A percentile compares a stretch with the other conserved stretches of the same genome.
Evolutionary conservation across 2,329 filamentous ascomycete genomes (phyloP).

Genomic region (Chrysosporium queenslandicum): DNA sequence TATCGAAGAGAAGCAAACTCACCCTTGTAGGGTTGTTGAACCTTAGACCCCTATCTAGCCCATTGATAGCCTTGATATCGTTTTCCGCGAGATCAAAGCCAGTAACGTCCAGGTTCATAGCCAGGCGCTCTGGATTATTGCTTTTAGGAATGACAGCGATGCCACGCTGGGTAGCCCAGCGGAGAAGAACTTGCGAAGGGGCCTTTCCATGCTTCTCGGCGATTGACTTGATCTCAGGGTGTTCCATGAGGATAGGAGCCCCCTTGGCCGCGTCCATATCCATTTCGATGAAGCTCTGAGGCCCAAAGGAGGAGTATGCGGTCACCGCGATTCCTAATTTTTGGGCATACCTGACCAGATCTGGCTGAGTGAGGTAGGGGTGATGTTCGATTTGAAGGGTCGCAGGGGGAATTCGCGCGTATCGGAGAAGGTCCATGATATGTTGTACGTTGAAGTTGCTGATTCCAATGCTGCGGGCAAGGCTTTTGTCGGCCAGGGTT

Average conservation of each 20-base stretch:
- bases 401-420: slow-evolving; percentile 63
- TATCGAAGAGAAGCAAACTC: slow-evolving; percentile 7
- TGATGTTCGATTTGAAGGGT: slow-evolving; percentile 85
- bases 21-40: slow-evolving; percentile 70
- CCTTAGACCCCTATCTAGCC: slow-evolving; percentile 55
- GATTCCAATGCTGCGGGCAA: slow-evolving; percentile 66
- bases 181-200: slow-evolving; percentile 68
- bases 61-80: slow-evolving; percentile 58
- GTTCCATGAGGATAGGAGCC: slow-evolving; percentile 60
- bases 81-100: slow-evolving; percentile 55
- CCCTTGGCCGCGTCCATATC: slow-evolving; percentile 58
- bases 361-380: slow-evolving; percentile 70
- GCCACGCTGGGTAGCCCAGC: slow-evolving; percentile 77
- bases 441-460: slow-evolving; percentile 73
- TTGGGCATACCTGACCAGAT: slow-evolving; percentile 60
- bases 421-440: slow-evolving; percentile 68
- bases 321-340: slow-evolving; percentile 63
- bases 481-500: slow-evolving; percentile 55
- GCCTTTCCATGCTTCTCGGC: slow-evolving; percentile 62
- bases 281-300: slow-evolving; percentile 68
- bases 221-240: slow-evolving; percentile 53
- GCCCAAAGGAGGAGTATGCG: slow-evolving; percentile 76
- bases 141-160: slow-evolving; percentile 77
- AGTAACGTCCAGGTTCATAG: slow-evolving; percentile 57
- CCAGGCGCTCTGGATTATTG: slow-evolving; percentile 47